Percentiles rank a stretch among this genome's conserved stretches.
These are phyloP conservation scores for Prunus dulcis DNA, from an alignment of 306 rosid genomes.

Conservation along the genomic window DNA sequence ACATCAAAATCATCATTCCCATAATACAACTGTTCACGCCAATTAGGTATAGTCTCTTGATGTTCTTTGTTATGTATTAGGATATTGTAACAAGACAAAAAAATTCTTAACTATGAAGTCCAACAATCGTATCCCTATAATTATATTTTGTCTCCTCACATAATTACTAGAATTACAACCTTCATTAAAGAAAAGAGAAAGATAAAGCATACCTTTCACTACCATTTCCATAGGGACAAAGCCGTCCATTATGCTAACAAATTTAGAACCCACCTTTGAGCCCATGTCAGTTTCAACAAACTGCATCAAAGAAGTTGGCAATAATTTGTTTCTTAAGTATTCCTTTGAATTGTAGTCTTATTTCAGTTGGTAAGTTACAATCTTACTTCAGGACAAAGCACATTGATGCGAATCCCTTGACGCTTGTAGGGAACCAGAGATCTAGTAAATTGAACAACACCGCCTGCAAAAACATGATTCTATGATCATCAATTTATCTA, in stretches of 20 bases:
- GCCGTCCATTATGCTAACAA: conserved; percentile 48
- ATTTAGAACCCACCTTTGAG: conserved; percentile 19
- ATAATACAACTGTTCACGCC: not conserved
- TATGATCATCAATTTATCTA: not conserved
- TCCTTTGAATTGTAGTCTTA: not conserved
- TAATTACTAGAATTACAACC: conserved; percentile 16
- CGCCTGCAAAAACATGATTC: conserved; percentile 47
- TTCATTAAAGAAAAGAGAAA: conserved; percentile 8
- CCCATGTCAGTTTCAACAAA: conserved; percentile 78
- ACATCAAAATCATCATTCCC: not conserved
- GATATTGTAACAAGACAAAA: not conserved
- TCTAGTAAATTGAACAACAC: conserved; percentile 86
- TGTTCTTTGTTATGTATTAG: not conserved
- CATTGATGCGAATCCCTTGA: conserved; percentile 85
- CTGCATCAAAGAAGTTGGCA: conserved; percentile 47
- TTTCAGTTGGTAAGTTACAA: not conserved
- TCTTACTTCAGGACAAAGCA: conserved; percentile 93
- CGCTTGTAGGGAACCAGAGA: conserved; percentile 61
- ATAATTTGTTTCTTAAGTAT: conserved; percentile 8
- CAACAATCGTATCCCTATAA: not conserved
- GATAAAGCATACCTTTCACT: conserved; percentile 55
- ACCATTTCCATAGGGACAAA: conserved; percentile 88
- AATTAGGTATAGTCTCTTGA: not conserved
- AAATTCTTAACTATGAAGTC: not conserved
- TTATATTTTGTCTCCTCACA: not conserved